Percentiles rank a stretch among this genome's conserved stretches.
Evolutionary conservation across 257 asterid species (phyloP).

Genomic region (Nicotiana benthamiana): DNA sequence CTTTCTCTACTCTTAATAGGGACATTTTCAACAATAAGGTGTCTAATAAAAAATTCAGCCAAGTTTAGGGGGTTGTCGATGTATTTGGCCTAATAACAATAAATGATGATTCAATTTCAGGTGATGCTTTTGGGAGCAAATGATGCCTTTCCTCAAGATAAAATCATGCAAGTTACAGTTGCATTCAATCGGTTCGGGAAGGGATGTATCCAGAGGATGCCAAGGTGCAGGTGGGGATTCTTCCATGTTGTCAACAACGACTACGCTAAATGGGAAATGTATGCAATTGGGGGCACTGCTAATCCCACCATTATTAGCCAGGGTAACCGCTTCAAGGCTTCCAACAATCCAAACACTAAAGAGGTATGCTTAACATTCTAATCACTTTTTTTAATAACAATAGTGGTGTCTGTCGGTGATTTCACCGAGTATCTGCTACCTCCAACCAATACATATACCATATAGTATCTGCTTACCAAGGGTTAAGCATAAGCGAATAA

Average conservation of each 20-base stretch:
- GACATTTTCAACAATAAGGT: background rate
- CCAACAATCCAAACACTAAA: conserved; percentile 32
- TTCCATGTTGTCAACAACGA: conserved; percentile 77
- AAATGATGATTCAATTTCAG: conserved; percentile 19
- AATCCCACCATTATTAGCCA: conserved; percentile 78
- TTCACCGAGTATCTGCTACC: background rate
- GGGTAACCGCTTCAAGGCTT: conserved; percentile 76
- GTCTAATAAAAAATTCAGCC: background rate
- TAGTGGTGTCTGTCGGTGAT: background rate
- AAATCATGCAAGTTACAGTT: conserved; percentile 67
- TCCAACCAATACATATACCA: background rate
- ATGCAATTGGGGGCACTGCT: conserved; percentile 80
- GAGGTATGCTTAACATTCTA: conserved; percentile 33
- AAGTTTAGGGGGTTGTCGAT: background rate
- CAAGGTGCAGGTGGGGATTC: conserved; percentile 79
- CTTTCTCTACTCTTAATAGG: background rate
- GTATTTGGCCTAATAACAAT: background rate
- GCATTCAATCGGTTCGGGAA: conserved; percentile 67
- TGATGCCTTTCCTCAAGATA: conserved; percentile 38
- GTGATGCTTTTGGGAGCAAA: conserved; percentile 81
- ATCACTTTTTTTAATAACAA: background rate
- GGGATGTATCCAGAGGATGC: conserved; percentile 79
- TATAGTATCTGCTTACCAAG: background rate
- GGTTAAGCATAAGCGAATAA: background rate
- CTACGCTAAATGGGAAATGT: conserved; percentile 64